Evolutionary conservation across 805 yeast species (phyloP).

Genomic region (Nakazawaea siamensis): DNA sequence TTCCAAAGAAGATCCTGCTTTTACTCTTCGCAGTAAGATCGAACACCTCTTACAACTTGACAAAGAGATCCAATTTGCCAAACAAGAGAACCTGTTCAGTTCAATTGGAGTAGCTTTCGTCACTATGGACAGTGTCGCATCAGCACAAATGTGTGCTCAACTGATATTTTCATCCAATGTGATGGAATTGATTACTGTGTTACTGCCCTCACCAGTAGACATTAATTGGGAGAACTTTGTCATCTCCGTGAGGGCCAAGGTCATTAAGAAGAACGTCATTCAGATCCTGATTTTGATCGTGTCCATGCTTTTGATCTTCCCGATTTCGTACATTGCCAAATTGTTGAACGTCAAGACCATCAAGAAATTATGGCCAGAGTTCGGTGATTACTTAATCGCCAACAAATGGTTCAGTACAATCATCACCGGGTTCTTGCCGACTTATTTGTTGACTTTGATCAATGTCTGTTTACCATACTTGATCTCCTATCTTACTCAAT

Average conservation of each 20-base stretch:
- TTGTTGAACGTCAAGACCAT: constrained; percentile 48
- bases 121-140: constrained; percentile 91
- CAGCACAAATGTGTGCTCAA: constrained; percentile 95
- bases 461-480: constrained; percentile 48
- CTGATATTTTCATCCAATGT: constrained; percentile 89
- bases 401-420: constrained; percentile 45
- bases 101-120: constrained; percentile 54
- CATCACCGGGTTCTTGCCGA: constrained; percentile 57
- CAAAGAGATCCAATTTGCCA: constrained; percentile 25
- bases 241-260: constrained; percentile 28
- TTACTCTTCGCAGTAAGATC: constrained; percentile 26
- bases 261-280: constrained; percentile 23
- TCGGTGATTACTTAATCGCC: constrained; percentile 42
- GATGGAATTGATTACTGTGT: constrained; percentile 66
- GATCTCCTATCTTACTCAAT: constrained; percentile 38
- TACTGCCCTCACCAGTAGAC: constrained; percentile 97
- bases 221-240: constrained; percentile 68
- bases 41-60: constrained; percentile 19
- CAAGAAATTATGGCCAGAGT: constrained; percentile 48
- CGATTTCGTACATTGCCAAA: constrained; percentile 49
- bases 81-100: constrained; percentile 26
- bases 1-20: constrained; percentile 15
- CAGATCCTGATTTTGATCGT: constrained; percentile 35
- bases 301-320: constrained; percentile 43
- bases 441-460: constrained; percentile 47